Conservation (phyloP, 768 basidiomycete genomes). For the Russula compacta region DNA sequence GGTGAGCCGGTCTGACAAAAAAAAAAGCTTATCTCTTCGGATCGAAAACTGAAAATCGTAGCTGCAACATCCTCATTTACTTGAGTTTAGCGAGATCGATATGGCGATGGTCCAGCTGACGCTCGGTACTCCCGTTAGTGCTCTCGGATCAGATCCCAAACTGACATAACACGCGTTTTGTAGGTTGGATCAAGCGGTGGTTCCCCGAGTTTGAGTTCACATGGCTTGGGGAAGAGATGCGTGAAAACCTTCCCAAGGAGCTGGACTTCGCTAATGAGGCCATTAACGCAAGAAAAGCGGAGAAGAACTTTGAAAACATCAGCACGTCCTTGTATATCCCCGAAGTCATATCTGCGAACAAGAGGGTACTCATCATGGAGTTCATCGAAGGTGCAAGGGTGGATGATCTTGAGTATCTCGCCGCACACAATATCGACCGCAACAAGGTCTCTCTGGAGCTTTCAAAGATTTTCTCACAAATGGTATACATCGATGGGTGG, state of each 20-base stretch:
- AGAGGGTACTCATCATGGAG: constrained; percentile 90
- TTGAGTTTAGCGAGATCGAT: constrained; percentile 88
- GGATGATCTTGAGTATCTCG: constrained; percentile 80
- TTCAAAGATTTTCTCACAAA: constrained; percentile 81
- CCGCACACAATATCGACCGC: constrained; percentile 74
- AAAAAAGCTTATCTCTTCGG: not conserved
- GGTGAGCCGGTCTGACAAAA: constrained; percentile 30
- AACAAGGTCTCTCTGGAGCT: constrained; percentile 91
- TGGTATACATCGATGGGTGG: constrained; percentile 95
- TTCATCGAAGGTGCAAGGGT: constrained; percentile 84
- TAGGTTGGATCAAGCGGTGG: constrained; percentile 81
- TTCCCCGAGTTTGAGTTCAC: constrained; percentile 94
- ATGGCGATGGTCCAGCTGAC: constrained; percentile 77
- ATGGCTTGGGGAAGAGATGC: constrained; percentile 94
- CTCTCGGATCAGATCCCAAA: not conserved
- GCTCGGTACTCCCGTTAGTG: constrained; percentile 38
- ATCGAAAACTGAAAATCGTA: constrained; percentile 24
- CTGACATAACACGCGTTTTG: not conserved
- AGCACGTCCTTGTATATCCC: constrained; percentile 84
- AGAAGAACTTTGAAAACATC: constrained; percentile 58
- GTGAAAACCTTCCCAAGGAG: constrained; percentile 81
- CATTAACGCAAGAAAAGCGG: constrained; percentile 64
- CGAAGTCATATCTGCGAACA: constrained; percentile 67
- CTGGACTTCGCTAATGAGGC: constrained; percentile 95
- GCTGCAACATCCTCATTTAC: constrained; percentile 89